These are phyloP conservation scores for Pyrus bretschneideri DNA, from an alignment of 306 rosid species.

Conservation along the genomic window DNA sequence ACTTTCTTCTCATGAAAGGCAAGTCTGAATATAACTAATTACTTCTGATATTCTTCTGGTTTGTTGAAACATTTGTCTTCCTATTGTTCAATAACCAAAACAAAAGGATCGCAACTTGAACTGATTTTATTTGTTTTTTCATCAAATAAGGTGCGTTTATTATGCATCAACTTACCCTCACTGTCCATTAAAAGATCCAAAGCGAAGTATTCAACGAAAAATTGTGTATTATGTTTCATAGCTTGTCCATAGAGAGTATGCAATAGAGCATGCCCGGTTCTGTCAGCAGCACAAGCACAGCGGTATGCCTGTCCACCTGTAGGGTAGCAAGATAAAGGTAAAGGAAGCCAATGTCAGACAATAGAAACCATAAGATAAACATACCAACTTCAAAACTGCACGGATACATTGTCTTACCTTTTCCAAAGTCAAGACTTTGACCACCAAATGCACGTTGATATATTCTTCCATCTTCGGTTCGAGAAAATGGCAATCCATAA, in stretches of 20 bases:
- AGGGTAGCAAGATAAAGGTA: slow-evolving; percentile 19
- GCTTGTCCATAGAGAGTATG: slow-evolving; percentile 91
- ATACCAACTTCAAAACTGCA: slow-evolving; percentile 4
- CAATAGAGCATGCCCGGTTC: slow-evolving; percentile 89
- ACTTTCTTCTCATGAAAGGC: background rate
- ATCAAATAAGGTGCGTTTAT: background rate
- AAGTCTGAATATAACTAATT: background rate
- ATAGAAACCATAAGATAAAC: background rate
- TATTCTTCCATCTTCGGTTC: slow-evolving; percentile 83
- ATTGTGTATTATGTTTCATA: slow-evolving; percentile 84
- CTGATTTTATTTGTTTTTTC: background rate
- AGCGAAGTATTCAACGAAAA: slow-evolving; percentile 87
- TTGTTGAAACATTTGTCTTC: background rate
- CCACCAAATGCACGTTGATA: slow-evolving; percentile 98
- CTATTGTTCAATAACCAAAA: background rate
- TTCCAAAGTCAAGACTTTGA: slow-evolving; percentile 89
- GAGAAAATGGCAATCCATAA: slow-evolving; percentile 84
- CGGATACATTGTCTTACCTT: slow-evolving; percentile 38
- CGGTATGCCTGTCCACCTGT: slow-evolving; percentile 93
- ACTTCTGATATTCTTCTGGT: background rate
- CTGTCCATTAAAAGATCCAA: slow-evolving; percentile 71
- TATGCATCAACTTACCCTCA: slow-evolving; percentile 52
- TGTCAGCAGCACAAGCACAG: slow-evolving; percentile 94
- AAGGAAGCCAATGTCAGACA: slow-evolving; percentile 15
- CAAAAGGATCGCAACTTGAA: background rate